These are phyloP conservation scores for Lepidium sativum DNA, from an alignment of 345 rosid species.

Conservation along the genomic window DNA sequence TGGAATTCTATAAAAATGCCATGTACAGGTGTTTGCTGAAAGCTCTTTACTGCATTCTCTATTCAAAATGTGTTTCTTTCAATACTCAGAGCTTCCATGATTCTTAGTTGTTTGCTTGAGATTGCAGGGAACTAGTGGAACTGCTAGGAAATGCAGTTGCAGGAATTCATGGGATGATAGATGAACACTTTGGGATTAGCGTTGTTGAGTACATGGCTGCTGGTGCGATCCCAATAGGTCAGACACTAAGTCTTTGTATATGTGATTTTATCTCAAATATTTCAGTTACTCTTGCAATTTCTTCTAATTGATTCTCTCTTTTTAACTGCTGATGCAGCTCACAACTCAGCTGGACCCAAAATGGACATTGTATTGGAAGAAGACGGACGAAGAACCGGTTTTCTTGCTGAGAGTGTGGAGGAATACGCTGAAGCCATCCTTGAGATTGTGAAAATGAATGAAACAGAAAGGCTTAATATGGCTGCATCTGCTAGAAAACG, in stretches of 20 bases:
- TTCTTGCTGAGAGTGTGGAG: slow-evolving; percentile 64
- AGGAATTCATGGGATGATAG: slow-evolving; percentile 78
- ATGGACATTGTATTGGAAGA: slow-evolving; percentile 94
- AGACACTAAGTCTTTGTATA: background rate
- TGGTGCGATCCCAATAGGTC: slow-evolving; percentile 93
- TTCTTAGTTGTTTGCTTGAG: background rate
- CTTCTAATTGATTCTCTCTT: background rate
- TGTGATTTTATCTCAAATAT: background rate
- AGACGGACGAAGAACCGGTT: slow-evolving; percentile 73
- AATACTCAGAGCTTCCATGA: background rate
- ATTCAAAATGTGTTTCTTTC: background rate
- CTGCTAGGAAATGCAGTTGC: slow-evolving; percentile 70
- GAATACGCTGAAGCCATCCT: slow-evolving; percentile 73
- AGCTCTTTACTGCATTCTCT: background rate
- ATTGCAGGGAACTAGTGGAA: slow-evolving; percentile 62
- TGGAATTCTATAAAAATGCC: slow-evolving; percentile 67
- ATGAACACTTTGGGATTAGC: slow-evolving; percentile 87
- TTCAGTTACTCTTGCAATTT: background rate
- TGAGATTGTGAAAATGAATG: slow-evolving; percentile 48
- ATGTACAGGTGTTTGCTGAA: slow-evolving; percentile 53
- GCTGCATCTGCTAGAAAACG: slow-evolving; percentile 69
- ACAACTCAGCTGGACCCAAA: slow-evolving; percentile 88
- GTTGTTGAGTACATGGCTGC: slow-evolving; percentile 96
- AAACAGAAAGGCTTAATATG: slow-evolving; percentile 57
- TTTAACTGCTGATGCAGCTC: slow-evolving; percentile 42